Conservation (phyloP, 495 filamentous ascomycete species). For the Penicillium bovifimosum region DNA sequence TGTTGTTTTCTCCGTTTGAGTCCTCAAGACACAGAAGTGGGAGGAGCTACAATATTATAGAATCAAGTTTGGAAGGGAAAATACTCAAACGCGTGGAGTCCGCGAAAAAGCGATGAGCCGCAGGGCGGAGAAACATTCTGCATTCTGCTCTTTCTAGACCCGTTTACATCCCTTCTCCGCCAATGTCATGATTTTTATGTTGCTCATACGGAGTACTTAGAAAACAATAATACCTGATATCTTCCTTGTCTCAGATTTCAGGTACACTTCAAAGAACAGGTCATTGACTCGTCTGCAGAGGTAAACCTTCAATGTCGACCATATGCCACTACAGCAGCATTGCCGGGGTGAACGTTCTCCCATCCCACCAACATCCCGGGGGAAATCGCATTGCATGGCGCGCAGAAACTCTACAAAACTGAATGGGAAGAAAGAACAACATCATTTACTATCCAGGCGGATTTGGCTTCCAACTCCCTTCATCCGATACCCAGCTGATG, state of each 20-base stretch:
- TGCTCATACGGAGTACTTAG: neutral
- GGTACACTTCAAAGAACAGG: too few relatives aligned
- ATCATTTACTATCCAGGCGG: too few relatives aligned
- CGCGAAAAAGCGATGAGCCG: conserved; percentile 11
- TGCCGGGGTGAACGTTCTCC: conserved; percentile 30
- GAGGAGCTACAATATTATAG: conserved; percentile 1
- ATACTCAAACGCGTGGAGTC: neutral
- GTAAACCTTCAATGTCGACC: neutral
- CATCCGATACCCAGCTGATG: neutral
- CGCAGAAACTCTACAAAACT: neutral
- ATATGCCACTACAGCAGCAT: neutral
- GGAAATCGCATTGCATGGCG: conserved; percentile 2
- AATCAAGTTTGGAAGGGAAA: neutral
- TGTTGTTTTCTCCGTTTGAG: neutral
- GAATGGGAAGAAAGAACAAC: neutral
- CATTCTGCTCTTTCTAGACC: conserved; percentile 14
- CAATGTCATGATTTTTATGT: neutral
- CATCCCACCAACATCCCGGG: conserved; percentile 16
- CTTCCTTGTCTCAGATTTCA: too few relatives aligned
- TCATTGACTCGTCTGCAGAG: neutral
- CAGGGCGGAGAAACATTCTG: conserved; percentile 28
- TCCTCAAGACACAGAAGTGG: neutral
- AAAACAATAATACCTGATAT: too few relatives aligned
- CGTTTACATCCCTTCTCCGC: neutral
- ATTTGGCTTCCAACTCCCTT: too few relatives aligned